Base-by-base conservation (phyloP, 2,329 filamentous ascomycete genomes). In the Aspergillus ochraceus region DNA sequence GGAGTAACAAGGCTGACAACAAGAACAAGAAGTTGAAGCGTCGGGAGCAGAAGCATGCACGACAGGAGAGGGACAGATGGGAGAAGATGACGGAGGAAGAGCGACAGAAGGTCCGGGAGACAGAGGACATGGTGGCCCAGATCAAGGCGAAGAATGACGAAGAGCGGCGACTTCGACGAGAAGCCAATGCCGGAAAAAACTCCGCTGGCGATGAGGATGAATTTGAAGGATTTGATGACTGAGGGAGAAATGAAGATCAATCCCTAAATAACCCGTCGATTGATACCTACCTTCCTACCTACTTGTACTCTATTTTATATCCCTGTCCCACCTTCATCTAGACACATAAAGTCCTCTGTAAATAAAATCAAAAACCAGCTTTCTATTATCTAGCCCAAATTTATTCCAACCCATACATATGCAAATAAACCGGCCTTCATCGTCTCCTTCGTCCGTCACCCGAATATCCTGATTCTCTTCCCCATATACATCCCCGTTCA, bases 71-170 rank as follows among this genome's bases (percentile, higher is more conserved):
- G 10, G 86, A 88, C 72, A 80, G 80, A 64, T 77, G 82, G 70
- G 83, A 85, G 30, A 83, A 80, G 60, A 87, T 94, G 85, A 90
- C 86, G n/a, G 86, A 89, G 3, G 85, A 87, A 59, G 87, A 92
- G 75, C 88, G 83, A 76, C 76, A 81, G 36, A 83, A 88, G 72
- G 82, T 87, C 66, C 80, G 76, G 66, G 84, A 90, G 72, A 81
- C 91, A 12, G 80, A 89, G 65, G 78, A 81, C 11, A 79, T 93
- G 79, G 81, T 93, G 52, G 80, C 81, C 24, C 77, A 88, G 69
- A 83, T 93, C n/a, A 81, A 87, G 67, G 78, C 73, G 70, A 79
- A 83, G 74, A 89, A 88, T 59, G 70, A 75, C 54, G 64, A 72
- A 53, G 54, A 70, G 55, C 60, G 70, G 46, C 54, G 59, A 42